Percentiles rank a stretch among this genome's conserved stretches.
Evolutionary conservation across 768 basidiomycete species (phyloP).

Genomic region (Hygrophorus russula): DNA sequence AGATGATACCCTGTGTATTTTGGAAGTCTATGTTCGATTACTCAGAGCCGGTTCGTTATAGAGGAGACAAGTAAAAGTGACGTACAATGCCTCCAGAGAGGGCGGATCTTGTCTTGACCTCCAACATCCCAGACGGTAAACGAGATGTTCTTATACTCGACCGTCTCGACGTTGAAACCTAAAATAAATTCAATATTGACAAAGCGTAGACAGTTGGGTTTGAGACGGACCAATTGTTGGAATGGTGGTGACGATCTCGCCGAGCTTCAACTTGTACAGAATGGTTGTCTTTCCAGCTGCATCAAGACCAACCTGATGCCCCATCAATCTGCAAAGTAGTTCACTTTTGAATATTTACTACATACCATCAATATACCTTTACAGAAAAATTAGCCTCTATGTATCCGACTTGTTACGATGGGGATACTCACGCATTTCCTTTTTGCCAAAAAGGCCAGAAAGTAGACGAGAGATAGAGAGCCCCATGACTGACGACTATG

Average conservation of each 20-base stretch:
- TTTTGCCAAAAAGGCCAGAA: constrained; percentile 88
- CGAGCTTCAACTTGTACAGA: constrained; percentile 98
- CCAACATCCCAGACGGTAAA: constrained; percentile 99
- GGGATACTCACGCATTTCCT: constrained; percentile 89
- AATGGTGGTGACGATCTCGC: constrained; percentile 99
- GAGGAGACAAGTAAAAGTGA: constrained; percentile 16
- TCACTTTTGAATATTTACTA: constrained; percentile 8
- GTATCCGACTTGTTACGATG: constrained; percentile 17
- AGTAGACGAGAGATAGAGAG: constrained; percentile 66
- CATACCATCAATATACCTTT: constrained; percentile 93
- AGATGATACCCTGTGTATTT: constrained; percentile 99
- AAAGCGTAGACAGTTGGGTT: constrained; percentile 5
- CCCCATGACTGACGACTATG: constrained; percentile 51
- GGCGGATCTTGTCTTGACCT: constrained; percentile 99
- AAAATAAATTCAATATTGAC: constrained; percentile 11
- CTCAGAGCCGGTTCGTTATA: constrained; percentile 7
- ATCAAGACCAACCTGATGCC: constrained; percentile 85
- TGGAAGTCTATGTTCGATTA: constrained; percentile 74
- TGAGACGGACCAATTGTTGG: constrained; percentile 87
- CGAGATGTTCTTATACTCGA: constrained; percentile 99
- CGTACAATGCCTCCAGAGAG: constrained; percentile 99
- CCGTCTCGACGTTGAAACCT: constrained; percentile 99
- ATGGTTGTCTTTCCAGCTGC: constrained; percentile 99
- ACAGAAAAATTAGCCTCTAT: constrained; percentile 11
- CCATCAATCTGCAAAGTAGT: not conserved